These are phyloP conservation scores for Gleditsia sinensis DNA, from an alignment of 306 rosid species.

Conservation along the genomic window DNA sequence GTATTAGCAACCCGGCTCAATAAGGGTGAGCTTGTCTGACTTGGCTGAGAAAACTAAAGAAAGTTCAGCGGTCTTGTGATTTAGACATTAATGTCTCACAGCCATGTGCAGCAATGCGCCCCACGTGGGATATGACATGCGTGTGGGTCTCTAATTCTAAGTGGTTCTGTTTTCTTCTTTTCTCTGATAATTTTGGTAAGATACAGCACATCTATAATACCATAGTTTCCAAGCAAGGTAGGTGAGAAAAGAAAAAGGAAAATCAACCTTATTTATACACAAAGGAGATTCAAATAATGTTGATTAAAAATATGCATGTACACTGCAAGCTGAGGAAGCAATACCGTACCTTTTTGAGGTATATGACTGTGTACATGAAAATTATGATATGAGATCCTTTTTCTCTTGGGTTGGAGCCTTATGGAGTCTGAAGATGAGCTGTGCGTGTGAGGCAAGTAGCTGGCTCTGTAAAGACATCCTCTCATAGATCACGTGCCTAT, in stretches of 20 bases:
- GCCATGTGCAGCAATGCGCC: slow-evolving; percentile 77
- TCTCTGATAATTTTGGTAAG: slow-evolving; percentile 47
- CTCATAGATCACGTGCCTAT: slow-evolving; percentile 52
- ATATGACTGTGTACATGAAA: slow-evolving; percentile 19
- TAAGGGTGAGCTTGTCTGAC: slow-evolving; percentile 22
- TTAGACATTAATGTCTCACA: slow-evolving; percentile 65
- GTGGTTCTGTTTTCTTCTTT: slow-evolving; percentile 42
- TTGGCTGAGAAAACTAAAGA: slow-evolving; percentile 32
- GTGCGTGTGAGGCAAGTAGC: slow-evolving; percentile 66
- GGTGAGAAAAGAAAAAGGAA: slow-evolving; percentile 34
- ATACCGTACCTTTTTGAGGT: slow-evolving; percentile 16
- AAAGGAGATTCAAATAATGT: slow-evolving; percentile 16
- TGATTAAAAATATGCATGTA: slow-evolving; percentile 25
- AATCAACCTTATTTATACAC: slow-evolving; percentile 45
- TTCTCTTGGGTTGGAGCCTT: slow-evolving; percentile 18
- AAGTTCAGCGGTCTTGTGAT: slow-evolving; percentile 38
- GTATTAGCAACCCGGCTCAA: slow-evolving; percentile 35
- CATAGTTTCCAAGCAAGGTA: slow-evolving; percentile 50
- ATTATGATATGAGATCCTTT: slow-evolving; percentile 31
- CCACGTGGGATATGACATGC: slow-evolving; percentile 75
- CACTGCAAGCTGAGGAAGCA: slow-evolving; percentile 25
- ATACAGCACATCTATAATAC: slow-evolving; percentile 42
- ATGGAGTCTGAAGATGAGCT: slow-evolving; percentile 59
- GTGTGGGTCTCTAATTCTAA: slow-evolving; percentile 65
- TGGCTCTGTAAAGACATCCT: slow-evolving; percentile 55